A percentile compares a stretch with the other conserved stretches of the same genome.
phyloP scores from a whole-genome alignment of 805 yeast genomes.

The Ogataea paraovalis region DNA sequence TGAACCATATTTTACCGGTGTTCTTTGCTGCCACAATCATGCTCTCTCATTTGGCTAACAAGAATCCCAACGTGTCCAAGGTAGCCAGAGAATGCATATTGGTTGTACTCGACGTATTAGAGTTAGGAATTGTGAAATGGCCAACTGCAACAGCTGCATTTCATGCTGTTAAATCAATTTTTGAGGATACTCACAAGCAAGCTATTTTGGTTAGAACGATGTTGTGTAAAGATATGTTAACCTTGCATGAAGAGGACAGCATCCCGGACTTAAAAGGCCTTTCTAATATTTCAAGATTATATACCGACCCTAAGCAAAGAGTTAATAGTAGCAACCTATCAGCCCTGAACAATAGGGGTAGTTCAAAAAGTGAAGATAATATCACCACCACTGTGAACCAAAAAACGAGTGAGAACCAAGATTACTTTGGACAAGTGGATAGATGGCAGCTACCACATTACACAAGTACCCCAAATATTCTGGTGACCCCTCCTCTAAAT shows the following conservation, averaged over 20 bases:
- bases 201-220: neutral
- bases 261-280: neutral
- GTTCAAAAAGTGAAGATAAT: neutral
- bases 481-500: neutral
- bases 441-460: neutral
- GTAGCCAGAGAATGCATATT: slow-evolving; percentile 8
- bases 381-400: neutral
- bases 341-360: neutral
- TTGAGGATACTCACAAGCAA: neutral
- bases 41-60: slow-evolving; percentile 47
- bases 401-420: neutral
- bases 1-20: slow-evolving; percentile 19
- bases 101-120: neutral
- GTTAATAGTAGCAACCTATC: neutral
- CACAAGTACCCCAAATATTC: neutral
- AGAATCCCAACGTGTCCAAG: slow-evolving; percentile 8
- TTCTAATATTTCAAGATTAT: neutral
- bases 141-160: neutral
- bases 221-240: neutral
- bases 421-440: neutral
- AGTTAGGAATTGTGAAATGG: neutral
- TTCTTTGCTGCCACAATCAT: slow-evolving; percentile 64
- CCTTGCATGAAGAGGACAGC: neutral
- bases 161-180: neutral
- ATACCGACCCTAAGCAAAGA: neutral